Percentiles rank a stretch among this genome's conserved stretches.
Evolutionary conservation across 495 filamentous ascomycete species (phyloP).

Genomic region (Monascus purpureus): DNA sequence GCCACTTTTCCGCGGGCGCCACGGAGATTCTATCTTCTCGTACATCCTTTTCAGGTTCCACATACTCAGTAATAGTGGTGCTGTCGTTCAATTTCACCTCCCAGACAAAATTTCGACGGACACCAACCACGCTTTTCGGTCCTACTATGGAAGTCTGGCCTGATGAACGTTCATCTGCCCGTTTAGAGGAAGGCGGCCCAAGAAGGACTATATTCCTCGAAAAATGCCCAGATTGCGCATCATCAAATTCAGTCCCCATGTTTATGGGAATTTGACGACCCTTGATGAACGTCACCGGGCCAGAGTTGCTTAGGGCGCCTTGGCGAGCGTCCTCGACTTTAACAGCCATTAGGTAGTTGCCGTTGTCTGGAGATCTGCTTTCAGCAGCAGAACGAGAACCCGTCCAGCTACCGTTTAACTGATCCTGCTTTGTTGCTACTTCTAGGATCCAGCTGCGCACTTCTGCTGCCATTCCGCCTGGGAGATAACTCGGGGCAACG

Average conservation of each 20-base stretch:
- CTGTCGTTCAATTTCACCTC: conserved; percentile 11
- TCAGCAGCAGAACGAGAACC: not conserved
- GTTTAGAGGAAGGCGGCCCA: conserved; percentile 13
- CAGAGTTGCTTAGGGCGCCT: conserved; percentile 13
- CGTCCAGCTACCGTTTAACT: conserved; percentile 3
- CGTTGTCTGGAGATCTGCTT: not conserved
- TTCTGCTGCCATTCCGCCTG: conserved; percentile 30
- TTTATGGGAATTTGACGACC: too few species aligned
- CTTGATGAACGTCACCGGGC: conserved; percentile 17
- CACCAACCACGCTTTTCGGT: conserved; percentile 15
- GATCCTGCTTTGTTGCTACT: conserved; percentile 22
- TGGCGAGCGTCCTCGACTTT: conserved; percentile 10
- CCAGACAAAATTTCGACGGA: conserved; percentile 24
- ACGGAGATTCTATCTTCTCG: not conserved
- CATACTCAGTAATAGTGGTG: not conserved
- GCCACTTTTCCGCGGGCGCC: conserved; percentile 11
- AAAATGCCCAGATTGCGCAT: too few species aligned
- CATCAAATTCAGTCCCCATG: too few species aligned
- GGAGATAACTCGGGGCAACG: conserved; percentile 12
- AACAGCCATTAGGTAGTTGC: conserved; percentile 11
- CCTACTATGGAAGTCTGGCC: not conserved
- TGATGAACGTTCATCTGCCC: not conserved
- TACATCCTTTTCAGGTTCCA: not conserved
- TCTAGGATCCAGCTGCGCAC: conserved; percentile 32
- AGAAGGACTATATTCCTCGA: conserved; percentile 17